Conservation (phyloP, 768 basidiomycete genomes). For the Pholiota conissans region DNA sequence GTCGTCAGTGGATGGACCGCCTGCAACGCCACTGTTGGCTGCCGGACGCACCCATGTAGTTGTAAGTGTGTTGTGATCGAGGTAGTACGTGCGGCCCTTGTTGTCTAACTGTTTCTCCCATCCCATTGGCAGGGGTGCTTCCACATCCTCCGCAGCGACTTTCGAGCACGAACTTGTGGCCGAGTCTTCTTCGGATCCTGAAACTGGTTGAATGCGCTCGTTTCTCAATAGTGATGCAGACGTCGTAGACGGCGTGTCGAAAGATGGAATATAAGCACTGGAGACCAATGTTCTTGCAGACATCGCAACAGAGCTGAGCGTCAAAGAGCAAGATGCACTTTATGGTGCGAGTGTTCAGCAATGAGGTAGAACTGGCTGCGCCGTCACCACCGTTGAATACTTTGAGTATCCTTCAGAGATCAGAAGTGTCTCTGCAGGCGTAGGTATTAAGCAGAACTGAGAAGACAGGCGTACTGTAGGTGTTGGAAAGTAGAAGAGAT, state of each 20-base stretch:
- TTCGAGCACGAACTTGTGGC: not conserved
- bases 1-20: constrained; percentile 10
- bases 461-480: not conserved
- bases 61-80: constrained; percentile 77
- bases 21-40: constrained; percentile 18
- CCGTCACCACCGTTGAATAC: too few relatives aligned
- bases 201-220: constrained; percentile 43
- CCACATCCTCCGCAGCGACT: not conserved
- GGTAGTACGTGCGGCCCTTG: constrained; percentile 74
- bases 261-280: constrained; percentile 2
- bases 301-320: not conserved
- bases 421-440: too few relatives aligned
- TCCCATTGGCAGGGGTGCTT: constrained; percentile 19
- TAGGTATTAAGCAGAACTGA: too few relatives aligned
- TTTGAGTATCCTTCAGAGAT: not conserved
- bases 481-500: not conserved
- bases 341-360: too few relatives aligned
- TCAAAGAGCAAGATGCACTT: too few relatives aligned
- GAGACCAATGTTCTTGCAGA: constrained; percentile 2
- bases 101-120: constrained; percentile 28
- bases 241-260: not conserved
- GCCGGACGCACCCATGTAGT: constrained; percentile 71
- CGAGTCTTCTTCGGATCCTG: constrained; percentile 28
- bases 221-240: not conserved
- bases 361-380: too few relatives aligned